Percentiles rank a stretch among this genome's conserved stretches.
Evolutionary conservation across 2,329 filamentous ascomycete genomes (phyloP).

Genomic region (Madurella mycetomatis): DNA sequence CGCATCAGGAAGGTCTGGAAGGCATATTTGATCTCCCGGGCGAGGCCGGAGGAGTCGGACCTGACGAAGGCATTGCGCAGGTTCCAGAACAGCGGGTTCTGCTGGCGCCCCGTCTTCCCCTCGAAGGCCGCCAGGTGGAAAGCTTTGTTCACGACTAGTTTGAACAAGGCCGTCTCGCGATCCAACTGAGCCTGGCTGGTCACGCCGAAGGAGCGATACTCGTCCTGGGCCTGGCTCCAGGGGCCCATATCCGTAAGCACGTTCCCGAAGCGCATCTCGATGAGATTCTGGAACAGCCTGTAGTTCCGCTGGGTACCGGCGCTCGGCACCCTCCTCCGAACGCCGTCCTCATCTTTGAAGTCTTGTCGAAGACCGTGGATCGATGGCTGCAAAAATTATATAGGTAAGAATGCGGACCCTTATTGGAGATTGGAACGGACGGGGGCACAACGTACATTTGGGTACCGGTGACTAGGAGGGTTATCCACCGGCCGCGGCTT

Average conservation of each 20-base stretch:
- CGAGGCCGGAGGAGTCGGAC: slow-evolving; percentile 47
- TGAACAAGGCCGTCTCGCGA: slow-evolving; percentile 43
- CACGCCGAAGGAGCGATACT: slow-evolving; percentile 35
- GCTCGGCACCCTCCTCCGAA: background rate
- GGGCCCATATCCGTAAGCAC: slow-evolving; percentile 31
- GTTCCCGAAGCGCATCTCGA: slow-evolving; percentile 32
- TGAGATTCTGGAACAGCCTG: slow-evolving; percentile 26
- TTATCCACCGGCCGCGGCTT: background rate
- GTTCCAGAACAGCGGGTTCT: slow-evolving; percentile 54
- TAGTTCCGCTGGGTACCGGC: slow-evolving; percentile 22
- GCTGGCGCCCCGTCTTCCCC: slow-evolving; percentile 34
- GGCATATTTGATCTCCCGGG: slow-evolving; percentile 58
- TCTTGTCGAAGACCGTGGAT: background rate
- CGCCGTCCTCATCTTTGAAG: background rate
- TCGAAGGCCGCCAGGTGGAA: slow-evolving; percentile 40
- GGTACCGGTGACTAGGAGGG: background rate
- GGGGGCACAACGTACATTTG: background rate
- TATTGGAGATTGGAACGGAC: background rate
- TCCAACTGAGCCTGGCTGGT: slow-evolving; percentile 40
- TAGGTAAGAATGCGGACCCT: background rate
- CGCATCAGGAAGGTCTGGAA: slow-evolving; percentile 64
- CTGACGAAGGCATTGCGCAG: slow-evolving; percentile 58
- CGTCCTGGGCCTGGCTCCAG: slow-evolving; percentile 25
- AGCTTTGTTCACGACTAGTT: slow-evolving; percentile 40
- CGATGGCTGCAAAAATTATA: background rate